Conservation (phyloP, 345 rosid genomes). For the Schrenkiella parvula region DNA sequence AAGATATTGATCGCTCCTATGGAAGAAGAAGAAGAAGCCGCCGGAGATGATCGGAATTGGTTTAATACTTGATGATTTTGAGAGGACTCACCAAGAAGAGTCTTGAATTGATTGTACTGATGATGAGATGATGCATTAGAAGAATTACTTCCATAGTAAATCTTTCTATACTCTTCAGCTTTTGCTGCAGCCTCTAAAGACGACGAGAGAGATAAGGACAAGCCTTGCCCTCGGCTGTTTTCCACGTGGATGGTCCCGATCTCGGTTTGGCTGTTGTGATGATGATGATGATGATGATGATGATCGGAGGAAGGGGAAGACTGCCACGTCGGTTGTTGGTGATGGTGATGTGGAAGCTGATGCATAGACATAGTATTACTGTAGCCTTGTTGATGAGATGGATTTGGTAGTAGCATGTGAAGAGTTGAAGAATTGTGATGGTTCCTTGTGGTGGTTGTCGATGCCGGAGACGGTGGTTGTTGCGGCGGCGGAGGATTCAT, state of each 20-base stretch:
- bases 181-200: constrained; percentile 77
- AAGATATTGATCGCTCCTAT: constrained; percentile 55
- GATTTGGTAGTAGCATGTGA: constrained; percentile 78
- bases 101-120: constrained; percentile 31
- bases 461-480: constrained; percentile 63
- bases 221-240: constrained; percentile 60
- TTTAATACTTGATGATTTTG: constrained; percentile 36
- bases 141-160: constrained; percentile 25
- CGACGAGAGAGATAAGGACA: constrained; percentile 77
- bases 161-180: constrained; percentile 65
- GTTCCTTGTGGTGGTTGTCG: constrained; percentile 29
- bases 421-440: constrained; percentile 60
- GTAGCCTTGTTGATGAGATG: constrained; percentile 48
- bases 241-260: constrained; percentile 52
- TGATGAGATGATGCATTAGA: constrained; percentile 23
- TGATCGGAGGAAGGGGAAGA: constrained; percentile 31
- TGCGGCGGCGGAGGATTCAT: constrained; percentile 87
- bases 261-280: constrained; percentile 38
- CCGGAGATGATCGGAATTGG: constrained; percentile 35
- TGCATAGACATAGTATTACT: constrained; percentile 34
- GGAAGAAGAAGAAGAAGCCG: constrained; percentile 38
- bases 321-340: constrained; percentile 61
- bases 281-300: constrained; percentile 32
- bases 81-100: constrained; percentile 27
- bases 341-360: constrained; percentile 43